Conservation (phyloP, 495 filamentous ascomycete genomes). For the Pseudevernia furfuracea region DNA sequence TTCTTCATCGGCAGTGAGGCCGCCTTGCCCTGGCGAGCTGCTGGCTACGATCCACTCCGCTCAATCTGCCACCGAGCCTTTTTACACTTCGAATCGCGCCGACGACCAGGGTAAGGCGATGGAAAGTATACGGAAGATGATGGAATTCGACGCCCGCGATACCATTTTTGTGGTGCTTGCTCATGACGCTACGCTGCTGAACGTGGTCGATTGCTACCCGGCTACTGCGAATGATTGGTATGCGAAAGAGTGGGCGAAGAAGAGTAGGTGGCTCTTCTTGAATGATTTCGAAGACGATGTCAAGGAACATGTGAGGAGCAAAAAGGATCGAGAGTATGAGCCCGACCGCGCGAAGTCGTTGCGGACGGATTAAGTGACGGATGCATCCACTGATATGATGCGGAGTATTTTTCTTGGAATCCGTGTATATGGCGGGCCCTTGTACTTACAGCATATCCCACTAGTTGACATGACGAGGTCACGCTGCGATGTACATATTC, state of each 20-base stretch:
- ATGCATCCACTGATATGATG: too few species aligned
- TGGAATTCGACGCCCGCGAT: constrained; percentile 43
- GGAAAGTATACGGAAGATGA: constrained; percentile 21
- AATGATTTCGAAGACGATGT: too few species aligned
- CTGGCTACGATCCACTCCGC: not conserved
- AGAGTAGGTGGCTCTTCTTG: constrained; percentile 5
- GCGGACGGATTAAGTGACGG: too few species aligned
- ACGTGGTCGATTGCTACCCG: constrained; percentile 45
- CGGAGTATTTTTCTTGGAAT: too few species aligned
- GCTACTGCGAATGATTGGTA: constrained; percentile 43
- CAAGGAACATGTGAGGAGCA: too few species aligned
- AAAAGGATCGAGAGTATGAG: too few species aligned
- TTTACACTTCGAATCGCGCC: not conserved
- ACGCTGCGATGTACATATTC: too few species aligned
- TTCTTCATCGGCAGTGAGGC: not conserved
- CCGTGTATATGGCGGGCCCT: too few species aligned
- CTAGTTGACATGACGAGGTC: too few species aligned
- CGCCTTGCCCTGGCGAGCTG: not conserved
- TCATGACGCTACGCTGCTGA: constrained; percentile 42
- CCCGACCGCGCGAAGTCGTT: too few species aligned
- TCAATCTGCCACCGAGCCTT: constrained; percentile 1
- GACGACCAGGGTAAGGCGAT: too few species aligned
- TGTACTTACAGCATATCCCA: too few species aligned
- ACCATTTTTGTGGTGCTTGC: constrained; percentile 47
- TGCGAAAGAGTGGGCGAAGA: constrained; percentile 39